A percentile compares a stretch with the other conserved stretches of the same genome.
These are phyloP conservation scores for Starmerella kuoi DNA, from an alignment of 805 yeast species.

Conservation along the genomic window DNA sequence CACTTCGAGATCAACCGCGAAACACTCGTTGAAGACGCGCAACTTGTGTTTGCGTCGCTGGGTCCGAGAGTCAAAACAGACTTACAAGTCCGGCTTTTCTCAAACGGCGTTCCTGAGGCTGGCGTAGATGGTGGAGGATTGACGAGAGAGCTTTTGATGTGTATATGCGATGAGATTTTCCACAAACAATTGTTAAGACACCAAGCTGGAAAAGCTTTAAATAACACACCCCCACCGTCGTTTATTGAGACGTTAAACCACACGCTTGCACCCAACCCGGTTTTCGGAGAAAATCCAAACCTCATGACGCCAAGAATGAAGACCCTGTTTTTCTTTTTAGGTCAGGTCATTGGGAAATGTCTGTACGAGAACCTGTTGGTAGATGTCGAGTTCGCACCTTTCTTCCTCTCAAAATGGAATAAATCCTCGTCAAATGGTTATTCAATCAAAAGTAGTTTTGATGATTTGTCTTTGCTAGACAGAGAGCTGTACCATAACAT, in stretches of 20 bases:
- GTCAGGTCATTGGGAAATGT: conserved; percentile 79
- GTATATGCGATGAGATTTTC: conserved; percentile 60
- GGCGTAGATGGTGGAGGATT: conserved; percentile 97
- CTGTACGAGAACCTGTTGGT: conserved; percentile 70
- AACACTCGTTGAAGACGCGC: conserved; percentile 63
- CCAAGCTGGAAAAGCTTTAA: background rate
- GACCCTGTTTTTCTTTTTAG: conserved; percentile 45
- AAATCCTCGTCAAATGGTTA: conserved; percentile 27
- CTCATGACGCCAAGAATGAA: conserved; percentile 4
- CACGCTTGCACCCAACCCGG: conserved; percentile 63
- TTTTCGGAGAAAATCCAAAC: conserved; percentile 21
- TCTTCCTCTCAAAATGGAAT: conserved; percentile 60
- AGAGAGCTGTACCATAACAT: conserved; percentile 51
- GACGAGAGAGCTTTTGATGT: conserved; percentile 77
- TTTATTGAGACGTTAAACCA: conserved; percentile 40
- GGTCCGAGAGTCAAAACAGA: conserved; percentile 48
- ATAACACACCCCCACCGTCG: conserved; percentile 21
- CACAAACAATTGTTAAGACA: conserved; percentile 6
- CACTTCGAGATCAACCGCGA: conserved; percentile 44
- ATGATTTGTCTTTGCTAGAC: conserved; percentile 67
- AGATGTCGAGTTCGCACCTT: conserved; percentile 75
- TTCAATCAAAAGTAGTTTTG: conserved; percentile 43
- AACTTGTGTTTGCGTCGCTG: conserved; percentile 39
- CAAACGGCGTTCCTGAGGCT: conserved; percentile 63
- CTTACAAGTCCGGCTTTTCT: conserved; percentile 53